Percentiles rank a stretch among this genome's conserved stretches.
Conservation (phyloP, 345 rosid genomes). For the Pseudoturritis turrita region DNA sequence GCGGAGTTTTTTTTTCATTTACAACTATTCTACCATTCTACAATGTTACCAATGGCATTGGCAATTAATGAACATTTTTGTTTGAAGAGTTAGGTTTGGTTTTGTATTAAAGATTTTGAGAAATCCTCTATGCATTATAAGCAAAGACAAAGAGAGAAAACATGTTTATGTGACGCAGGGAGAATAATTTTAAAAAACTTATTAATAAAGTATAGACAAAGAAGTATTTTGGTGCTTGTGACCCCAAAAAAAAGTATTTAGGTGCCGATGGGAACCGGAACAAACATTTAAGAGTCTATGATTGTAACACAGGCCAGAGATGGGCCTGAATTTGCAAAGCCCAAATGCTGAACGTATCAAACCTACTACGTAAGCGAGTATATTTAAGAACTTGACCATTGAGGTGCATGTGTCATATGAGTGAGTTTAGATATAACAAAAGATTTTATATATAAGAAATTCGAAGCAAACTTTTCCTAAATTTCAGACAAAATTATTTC, state of each 20-base stretch:
- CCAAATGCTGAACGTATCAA: neutral
- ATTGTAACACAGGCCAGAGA: neutral
- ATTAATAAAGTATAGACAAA: neutral
- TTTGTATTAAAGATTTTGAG: neutral
- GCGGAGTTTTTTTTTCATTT: neutral
- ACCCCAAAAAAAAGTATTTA: neutral
- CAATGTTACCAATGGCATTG: neutral
- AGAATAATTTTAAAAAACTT: neutral
- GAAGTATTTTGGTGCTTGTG: neutral
- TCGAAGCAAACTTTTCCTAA: too few relatives aligned
- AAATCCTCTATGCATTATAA: neutral
- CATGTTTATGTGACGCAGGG: neutral
- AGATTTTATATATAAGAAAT: too few relatives aligned
- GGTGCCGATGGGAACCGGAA: neutral
- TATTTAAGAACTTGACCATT: neutral
- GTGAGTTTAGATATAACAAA: too few relatives aligned
- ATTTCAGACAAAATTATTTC: too few relatives aligned
- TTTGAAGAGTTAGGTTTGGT: neutral
- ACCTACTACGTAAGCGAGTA: neutral
- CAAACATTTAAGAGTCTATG: neutral
- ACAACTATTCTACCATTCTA: neutral
- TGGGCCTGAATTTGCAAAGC: neutral
- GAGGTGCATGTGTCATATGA: too few relatives aligned
- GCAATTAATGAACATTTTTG: neutral
- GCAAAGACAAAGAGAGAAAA: neutral